phyloP scores from a whole-genome alignment of 2,329 filamentous ascomycete species.

The Magnaporthiopsis incrustans region DNA sequence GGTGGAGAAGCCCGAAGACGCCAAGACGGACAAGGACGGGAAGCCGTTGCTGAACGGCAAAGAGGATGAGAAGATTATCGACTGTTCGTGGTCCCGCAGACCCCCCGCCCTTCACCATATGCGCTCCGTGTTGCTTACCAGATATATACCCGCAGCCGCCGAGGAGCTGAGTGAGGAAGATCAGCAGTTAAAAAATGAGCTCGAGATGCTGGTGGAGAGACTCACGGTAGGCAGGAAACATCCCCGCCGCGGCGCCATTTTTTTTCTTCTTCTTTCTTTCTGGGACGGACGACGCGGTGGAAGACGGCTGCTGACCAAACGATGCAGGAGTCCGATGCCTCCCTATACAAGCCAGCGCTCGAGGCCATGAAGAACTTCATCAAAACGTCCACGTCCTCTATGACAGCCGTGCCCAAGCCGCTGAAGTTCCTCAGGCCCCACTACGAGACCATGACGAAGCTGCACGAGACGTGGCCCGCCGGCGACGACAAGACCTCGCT shows the following conservation, averaged over 20 bases:
- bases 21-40: conserved; percentile 59
- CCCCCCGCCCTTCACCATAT: not conserved
- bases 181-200: conserved; percentile 93
- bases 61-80: conserved; percentile 53
- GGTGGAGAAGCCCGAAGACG: conserved; percentile 54
- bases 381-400: conserved; percentile 98
- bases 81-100: conserved; percentile 14
- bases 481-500: conserved; percentile 81
- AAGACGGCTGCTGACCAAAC: conserved; percentile 13
- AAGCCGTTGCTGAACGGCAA: conserved; percentile 65
- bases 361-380: conserved; percentile 98
- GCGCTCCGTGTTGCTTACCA: conserved; percentile 23
- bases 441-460: conserved; percentile 79
- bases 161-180: conserved; percentile 98
- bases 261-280: not conserved
- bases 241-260: not conserved
- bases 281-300: not conserved
- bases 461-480: conserved; percentile 83
- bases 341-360: conserved; percentile 84
- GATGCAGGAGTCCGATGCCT: conserved; percentile 71
- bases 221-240: conserved; percentile 58
- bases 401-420: conserved; percentile 98
- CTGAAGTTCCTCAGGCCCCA: conserved; percentile 96
- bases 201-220: conserved; percentile 96
- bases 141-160: conserved; percentile 30